Evolutionary conservation across 139 green algal species (phyloP).

Genomic region (Coccomyxa sp.): DNA sequence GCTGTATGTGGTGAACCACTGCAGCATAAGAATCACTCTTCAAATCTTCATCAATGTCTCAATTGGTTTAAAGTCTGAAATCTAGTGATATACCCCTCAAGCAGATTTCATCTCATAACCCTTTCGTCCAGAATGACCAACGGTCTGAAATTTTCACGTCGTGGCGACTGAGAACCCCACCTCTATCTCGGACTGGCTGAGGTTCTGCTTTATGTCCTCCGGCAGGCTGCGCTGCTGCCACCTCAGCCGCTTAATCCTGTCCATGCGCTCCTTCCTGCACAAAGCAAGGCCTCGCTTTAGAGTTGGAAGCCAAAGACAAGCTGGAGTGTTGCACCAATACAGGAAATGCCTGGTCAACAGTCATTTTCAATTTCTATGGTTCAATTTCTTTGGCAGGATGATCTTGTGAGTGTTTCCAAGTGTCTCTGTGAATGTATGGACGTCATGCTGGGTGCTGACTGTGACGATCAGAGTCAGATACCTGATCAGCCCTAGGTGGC

Average conservation of each 20-base stretch:
- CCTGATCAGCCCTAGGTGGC: too few species aligned
- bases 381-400: too few species aligned
- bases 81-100: neutral
- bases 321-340: too few species aligned
- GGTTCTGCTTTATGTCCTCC: conserved; percentile 29
- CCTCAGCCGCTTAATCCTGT: conserved; percentile 39
- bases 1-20: conserved; percentile 36
- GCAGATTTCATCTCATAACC: neutral
- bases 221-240: conserved; percentile 44
- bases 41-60: too few species aligned
- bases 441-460: too few species aligned
- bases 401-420: too few species aligned
- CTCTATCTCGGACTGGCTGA: conserved; percentile 41
- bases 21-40: neutral
- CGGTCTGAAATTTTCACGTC: neutral
- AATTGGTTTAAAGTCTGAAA: too few species aligned
- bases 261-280: conserved; percentile 41
- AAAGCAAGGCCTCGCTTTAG: neutral
- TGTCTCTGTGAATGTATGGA: too few species aligned
- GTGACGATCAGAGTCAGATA: too few species aligned
- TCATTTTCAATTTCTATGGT: too few species aligned
- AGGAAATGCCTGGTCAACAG: too few species aligned
- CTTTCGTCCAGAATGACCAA: neutral
- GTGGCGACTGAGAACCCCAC: neutral
- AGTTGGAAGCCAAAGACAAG: too few species aligned